Percentiles rank a stretch among this genome's conserved stretches.
phyloP scores from a whole-genome alignment of 2,329 filamentous ascomycete species.

The Alternaria brassicicola region DNA sequence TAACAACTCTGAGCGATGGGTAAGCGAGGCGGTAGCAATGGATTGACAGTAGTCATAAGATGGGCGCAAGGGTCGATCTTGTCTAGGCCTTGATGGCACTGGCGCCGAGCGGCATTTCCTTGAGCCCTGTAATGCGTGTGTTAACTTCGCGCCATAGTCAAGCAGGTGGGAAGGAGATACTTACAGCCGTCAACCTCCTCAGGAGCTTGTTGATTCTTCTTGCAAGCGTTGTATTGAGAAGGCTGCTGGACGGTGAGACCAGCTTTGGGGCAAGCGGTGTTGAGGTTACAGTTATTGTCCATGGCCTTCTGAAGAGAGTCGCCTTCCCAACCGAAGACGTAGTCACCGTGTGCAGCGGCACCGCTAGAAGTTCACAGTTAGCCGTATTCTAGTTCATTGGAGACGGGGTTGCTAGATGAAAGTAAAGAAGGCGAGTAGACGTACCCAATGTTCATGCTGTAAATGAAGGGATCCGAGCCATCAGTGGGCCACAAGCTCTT shows the following conservation, averaged over 20 bases:
- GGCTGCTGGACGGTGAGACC: slow-evolving; percentile 38
- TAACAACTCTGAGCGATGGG: background rate
- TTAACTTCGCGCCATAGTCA: slow-evolving; percentile 11
- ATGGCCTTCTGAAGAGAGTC: slow-evolving; percentile 52
- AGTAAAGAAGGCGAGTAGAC: background rate
- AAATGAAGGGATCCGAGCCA: slow-evolving; percentile 41
- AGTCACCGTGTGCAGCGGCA: slow-evolving; percentile 46
- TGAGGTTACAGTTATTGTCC: slow-evolving; percentile 50
- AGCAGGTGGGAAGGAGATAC: slow-evolving; percentile 3
- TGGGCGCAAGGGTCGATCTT: background rate
- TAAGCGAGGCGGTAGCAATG: background rate
- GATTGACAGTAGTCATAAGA: background rate
- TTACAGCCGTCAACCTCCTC: slow-evolving; percentile 44
- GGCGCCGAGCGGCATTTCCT: slow-evolving; percentile 34
- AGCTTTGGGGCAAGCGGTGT: slow-evolving; percentile 39
- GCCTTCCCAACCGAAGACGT: slow-evolving; percentile 54
- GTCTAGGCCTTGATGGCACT: slow-evolving; percentile 35
- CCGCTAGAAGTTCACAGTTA: slow-evolving; percentile 21
- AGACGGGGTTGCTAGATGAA: background rate
- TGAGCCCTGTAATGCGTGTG: slow-evolving; percentile 30
- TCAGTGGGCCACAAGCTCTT: slow-evolving; percentile 42
- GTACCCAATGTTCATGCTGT: slow-evolving; percentile 44
- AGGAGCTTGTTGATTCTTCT: slow-evolving; percentile 42
- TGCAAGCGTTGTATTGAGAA: slow-evolving; percentile 39
- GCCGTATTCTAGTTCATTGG: background rate